phyloP scores from a whole-genome alignment of 129 eudicot species.

The Gnaphalium uliginosum region DNA sequence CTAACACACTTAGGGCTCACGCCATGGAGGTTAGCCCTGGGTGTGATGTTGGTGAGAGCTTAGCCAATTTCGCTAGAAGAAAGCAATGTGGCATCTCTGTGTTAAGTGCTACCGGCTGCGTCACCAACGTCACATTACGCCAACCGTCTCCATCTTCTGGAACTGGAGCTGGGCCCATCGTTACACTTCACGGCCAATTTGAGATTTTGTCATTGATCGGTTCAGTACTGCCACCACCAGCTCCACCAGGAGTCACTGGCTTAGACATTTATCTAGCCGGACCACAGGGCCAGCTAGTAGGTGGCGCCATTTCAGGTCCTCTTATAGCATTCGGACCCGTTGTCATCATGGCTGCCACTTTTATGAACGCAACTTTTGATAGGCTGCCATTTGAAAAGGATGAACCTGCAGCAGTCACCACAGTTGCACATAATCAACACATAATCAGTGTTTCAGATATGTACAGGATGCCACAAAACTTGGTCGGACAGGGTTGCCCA shows the following conservation, averaged over 20 bases:
- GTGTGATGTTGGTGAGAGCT: conserved; percentile 56
- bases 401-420: conserved; percentile 18
- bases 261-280: conserved; percentile 65
- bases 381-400: conserved; percentile 53
- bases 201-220: conserved; percentile 61
- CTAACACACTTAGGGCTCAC: conserved; percentile 62
- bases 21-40: conserved; percentile 67
- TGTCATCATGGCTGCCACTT: conserved; percentile 66
- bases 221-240: conserved; percentile 60
- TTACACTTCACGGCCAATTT: conserved; percentile 61
- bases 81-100: conserved; percentile 59
- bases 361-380: conserved; percentile 64
- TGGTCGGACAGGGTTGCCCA: conserved; percentile 36
- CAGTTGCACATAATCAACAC: conserved; percentile 38
- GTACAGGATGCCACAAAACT: conserved; percentile 50
- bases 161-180: conserved; percentile 35
- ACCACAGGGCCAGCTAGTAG: conserved; percentile 68
- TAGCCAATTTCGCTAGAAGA: conserved; percentile 51
- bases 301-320: conserved; percentile 65
- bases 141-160: conserved; percentile 50
- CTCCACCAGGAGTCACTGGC: conserved; percentile 55
- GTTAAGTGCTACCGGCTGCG: conserved; percentile 59
- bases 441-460: conserved; percentile 40
- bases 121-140: conserved; percentile 57
- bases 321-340: conserved; percentile 70